Conservation (phyloP, 2,329 filamentous ascomycete genomes). For the Trichoderma sp. region DNA sequence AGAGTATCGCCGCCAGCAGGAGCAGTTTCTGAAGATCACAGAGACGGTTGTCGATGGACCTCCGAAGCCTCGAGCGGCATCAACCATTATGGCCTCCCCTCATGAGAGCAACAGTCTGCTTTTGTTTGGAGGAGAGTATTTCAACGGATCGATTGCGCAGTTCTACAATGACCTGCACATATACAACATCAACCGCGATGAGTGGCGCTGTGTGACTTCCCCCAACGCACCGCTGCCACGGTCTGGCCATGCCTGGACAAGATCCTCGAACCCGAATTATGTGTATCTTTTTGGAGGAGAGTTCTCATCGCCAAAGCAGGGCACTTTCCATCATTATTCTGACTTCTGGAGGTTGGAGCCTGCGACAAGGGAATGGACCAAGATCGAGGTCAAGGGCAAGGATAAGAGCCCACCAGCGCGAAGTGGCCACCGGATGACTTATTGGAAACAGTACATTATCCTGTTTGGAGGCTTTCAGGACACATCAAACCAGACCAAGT, state of each 20-base stretch:
- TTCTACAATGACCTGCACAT: conserved; percentile 67
- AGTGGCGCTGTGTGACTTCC: conserved; percentile 87
- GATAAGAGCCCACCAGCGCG: conserved; percentile 79
- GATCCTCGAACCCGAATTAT: conserved; percentile 77
- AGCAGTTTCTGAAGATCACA: conserved; percentile 90
- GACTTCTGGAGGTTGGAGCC: conserved; percentile 96
- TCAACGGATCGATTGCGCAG: conserved; percentile 81
- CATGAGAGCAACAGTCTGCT: conserved; percentile 84
- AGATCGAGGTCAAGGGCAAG: conserved; percentile 75
- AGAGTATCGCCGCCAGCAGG: conserved; percentile 89
- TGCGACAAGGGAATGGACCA: conserved; percentile 80
- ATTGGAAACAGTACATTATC: conserved; percentile 94
- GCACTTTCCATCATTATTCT: conserved; percentile 98
- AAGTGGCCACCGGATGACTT: conserved; percentile 93
- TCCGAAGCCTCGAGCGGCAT: conserved; percentile 74
- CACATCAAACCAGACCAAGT: conserved; percentile 91
- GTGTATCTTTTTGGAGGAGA: conserved; percentile 95
- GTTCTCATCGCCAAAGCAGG: conserved; percentile 94
- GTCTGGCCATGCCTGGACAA: conserved; percentile 92
- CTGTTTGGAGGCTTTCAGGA: conserved; percentile 97
- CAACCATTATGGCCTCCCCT: conserved; percentile 81
- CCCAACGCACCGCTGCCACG: conserved; percentile 89
- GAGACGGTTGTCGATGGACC: conserved; percentile 70
- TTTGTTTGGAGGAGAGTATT: conserved; percentile 93
- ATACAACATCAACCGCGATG: conserved; percentile 77